Base-by-base conservation (phyloP, 306 rosid species). In the Cucurbita argyrosperma region DNA sequence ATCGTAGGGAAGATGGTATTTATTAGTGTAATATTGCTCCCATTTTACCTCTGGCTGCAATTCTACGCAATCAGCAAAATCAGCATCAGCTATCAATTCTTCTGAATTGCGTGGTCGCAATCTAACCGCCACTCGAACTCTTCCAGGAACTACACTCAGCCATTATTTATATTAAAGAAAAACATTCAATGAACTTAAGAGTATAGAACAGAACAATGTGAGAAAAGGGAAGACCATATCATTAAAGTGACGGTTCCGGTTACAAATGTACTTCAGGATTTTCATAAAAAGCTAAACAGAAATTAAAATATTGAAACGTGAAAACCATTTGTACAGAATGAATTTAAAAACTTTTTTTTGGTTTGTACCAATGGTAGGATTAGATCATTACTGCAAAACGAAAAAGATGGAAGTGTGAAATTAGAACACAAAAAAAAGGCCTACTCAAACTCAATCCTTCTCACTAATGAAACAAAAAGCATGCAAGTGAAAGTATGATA, bases 91-190 rank as follows among this genome's bases (percentile, higher is more conserved):
- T 67, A 77, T 81, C 18, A 68, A 81, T 76, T 95, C 99, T 86
- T 95, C 97, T 1, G 87, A 79, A 83, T 85, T 89, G 26, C 85
- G 89, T 0, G 97, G 99, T 78, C 96, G 81, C 85, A 95, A 76
- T 76, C 99, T 91, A 78, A 95, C 96, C 0, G 96, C 99, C 42
- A 95, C 97, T 81, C 99, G 86, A 72, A 95, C 99, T 85, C 99
- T 95, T 86, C 99, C 99, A 64, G 86, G 90, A 79, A 95, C 99
- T 95, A 78, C 72, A 88, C 74, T 68, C 68, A 38, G 38, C 42
- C 54, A 66, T 66, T 66, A 66, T 12, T 59, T 30, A 59, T 59
- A 1, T 26, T 30, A 12, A 26, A 74, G 21, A 52, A 9, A 56
- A 85, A 50, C 63, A 52, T 52, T 21, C 72, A 51, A 74, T 49